These are phyloP conservation scores for Haplographium delicatum DNA, from an alignment of 495 filamentous ascomycete genomes.

Conservation along the genomic window DNA sequence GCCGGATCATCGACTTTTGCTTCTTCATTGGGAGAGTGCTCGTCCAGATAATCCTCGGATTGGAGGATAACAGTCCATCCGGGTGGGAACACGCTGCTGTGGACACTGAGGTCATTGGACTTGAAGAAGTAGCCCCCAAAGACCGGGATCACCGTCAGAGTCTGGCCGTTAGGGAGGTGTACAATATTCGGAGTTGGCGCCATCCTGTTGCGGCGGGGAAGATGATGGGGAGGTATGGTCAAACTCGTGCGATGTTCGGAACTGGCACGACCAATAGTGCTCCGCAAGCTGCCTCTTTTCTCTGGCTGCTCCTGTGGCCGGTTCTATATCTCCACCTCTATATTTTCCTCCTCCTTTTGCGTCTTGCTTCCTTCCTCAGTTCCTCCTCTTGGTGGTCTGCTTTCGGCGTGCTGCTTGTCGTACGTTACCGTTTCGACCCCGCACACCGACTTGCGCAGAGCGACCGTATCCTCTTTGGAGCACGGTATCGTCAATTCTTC, in stretches of 20 bases:
- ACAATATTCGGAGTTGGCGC: conserved; percentile 27
- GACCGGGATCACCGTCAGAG: conserved; percentile 70
- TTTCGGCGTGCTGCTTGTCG: too few species aligned
- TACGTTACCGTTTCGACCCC: too few species aligned
- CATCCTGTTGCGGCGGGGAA: too few species aligned
- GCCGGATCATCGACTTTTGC: conserved; percentile 13
- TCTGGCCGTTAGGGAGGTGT: conserved; percentile 82
- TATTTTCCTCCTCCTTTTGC: too few species aligned
- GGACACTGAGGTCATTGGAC: conserved; percentile 62
- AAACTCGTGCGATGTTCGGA: background rate
- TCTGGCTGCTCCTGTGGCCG: background rate
- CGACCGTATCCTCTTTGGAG: too few species aligned
- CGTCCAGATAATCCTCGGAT: conserved; percentile 53
- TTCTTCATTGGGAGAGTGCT: conserved; percentile 25
- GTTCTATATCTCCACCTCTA: too few species aligned
- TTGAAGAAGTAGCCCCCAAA: conserved; percentile 90
- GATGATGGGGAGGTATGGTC: background rate
- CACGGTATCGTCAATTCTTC: too few species aligned
- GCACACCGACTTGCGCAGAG: too few species aligned
- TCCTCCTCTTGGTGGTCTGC: too few species aligned
- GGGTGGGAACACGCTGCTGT: conserved; percentile 67
- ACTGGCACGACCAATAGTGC: background rate
- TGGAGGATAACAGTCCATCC: conserved; percentile 87
- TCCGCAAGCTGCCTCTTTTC: background rate
- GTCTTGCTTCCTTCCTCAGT: too few species aligned